Percentiles rank a stretch among this genome's conserved stretches.
phyloP scores from a whole-genome alignment of 2,329 filamentous ascomycete species.

The Fusarium longipes region DNA sequence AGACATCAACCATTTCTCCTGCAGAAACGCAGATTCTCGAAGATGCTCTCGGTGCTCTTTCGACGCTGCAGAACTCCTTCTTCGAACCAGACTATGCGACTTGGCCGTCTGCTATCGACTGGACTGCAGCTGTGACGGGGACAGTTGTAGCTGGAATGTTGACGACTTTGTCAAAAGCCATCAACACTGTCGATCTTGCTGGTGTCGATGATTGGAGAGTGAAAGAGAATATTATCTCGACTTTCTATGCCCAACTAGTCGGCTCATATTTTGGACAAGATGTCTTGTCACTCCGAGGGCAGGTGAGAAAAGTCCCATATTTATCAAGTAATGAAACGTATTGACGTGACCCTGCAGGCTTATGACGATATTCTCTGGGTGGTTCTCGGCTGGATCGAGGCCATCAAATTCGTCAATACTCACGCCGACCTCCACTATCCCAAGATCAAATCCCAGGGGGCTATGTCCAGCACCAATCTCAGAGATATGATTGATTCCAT shows the following conservation, averaged over 20 bases:
- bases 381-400: conserved; percentile 89
- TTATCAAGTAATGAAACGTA: too few species aligned
- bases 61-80: conserved; percentile 80
- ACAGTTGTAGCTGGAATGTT: conserved; percentile 82
- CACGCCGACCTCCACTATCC: conserved; percentile 74
- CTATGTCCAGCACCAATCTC: conserved; percentile 40
- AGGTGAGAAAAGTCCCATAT: conserved; percentile 49
- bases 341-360: conserved; percentile 62
- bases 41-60: conserved; percentile 71
- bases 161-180: conserved; percentile 73
- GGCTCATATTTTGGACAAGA: conserved; percentile 91
- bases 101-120: conserved; percentile 90
- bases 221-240: conserved; percentile 83
- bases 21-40: conserved; percentile 52
- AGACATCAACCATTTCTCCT: background rate
- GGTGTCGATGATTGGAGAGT: conserved; percentile 58
- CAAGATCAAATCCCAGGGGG: conserved; percentile 3
- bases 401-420: conserved; percentile 77
- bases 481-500: conserved; percentile 53
- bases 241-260: conserved; percentile 80
- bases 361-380: conserved; percentile 98
- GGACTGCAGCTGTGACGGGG: conserved; percentile 87
- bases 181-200: conserved; percentile 53
- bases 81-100: conserved; percentile 82
- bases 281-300: conserved; percentile 74